A percentile compares a stretch with the other conserved stretches of the same genome.
phyloP scores from a whole-genome alignment of 2,329 filamentous ascomycete genomes.

The Phyllosticta citriasiana region DNA sequence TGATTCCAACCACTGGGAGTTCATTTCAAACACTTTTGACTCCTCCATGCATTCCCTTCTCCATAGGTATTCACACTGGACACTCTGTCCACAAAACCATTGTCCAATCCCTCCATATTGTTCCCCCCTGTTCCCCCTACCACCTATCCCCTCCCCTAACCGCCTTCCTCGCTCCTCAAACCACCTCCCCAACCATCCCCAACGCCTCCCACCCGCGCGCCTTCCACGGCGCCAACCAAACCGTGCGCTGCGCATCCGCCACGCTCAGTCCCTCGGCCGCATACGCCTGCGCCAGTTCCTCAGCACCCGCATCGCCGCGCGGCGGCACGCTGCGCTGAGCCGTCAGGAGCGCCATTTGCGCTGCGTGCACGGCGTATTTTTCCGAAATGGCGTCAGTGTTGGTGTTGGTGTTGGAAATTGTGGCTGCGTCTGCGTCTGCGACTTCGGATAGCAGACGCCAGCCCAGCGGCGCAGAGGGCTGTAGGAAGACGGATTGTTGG shows the following conservation, averaged over 20 bases:
- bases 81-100: too few species aligned
- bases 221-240: constrained; percentile 75
- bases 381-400: background rate
- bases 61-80: too few species aligned
- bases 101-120: too few species aligned
- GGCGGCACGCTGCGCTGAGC: constrained; percentile 53
- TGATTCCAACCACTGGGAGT: too few species aligned
- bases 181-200: constrained; percentile 29
- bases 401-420: too few species aligned
- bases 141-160: too few species aligned
- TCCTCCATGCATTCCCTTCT: too few species aligned
- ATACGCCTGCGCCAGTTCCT: constrained; percentile 63
- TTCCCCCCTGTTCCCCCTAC: too few species aligned
- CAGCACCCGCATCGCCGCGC: constrained; percentile 52
- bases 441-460: constrained; percentile 56
- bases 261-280: constrained; percentile 58
- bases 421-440: constrained; percentile 34
- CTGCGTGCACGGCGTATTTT: constrained; percentile 37
- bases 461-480: constrained; percentile 66
- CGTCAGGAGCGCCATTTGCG: constrained; percentile 74
- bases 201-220: constrained; percentile 54
- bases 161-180: too few species aligned
- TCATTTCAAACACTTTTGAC: too few species aligned
- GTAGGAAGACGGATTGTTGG: constrained; percentile 68
- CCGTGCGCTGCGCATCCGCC: constrained; percentile 65